phyloP scores from a whole-genome alignment of 352 stramenopile genomes.

The Pythium apleroticum region DNA sequence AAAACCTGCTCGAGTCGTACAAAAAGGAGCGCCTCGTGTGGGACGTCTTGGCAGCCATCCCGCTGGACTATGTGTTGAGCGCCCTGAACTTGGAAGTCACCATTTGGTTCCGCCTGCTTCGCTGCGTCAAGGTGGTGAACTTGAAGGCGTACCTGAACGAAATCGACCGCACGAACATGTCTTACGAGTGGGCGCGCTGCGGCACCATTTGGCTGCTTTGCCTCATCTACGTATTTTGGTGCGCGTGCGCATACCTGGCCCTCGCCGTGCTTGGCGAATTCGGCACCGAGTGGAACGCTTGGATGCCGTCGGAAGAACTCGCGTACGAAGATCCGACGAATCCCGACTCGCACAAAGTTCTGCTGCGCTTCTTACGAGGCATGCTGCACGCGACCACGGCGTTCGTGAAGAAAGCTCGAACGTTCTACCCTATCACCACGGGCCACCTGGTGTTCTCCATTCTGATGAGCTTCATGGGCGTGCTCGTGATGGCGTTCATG shows the following conservation, averaged over 20 bases:
- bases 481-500: constrained; percentile 68
- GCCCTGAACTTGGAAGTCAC: constrained; percentile 10
- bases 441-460: constrained; percentile 48
- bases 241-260: constrained; percentile 26
- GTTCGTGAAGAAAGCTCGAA: constrained; percentile 58
- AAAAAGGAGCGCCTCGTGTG: constrained; percentile 41
- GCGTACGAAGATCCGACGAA: constrained; percentile 14
- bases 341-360: constrained; percentile 15
- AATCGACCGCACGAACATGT: constrained; percentile 25
- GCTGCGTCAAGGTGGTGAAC: constrained; percentile 58
- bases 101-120: constrained; percentile 44
- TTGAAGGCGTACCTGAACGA: constrained; percentile 43
- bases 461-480: constrained; percentile 47
- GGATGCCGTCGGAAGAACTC: constrained; percentile 17
- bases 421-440: constrained; percentile 32
- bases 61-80: constrained; percentile 41
- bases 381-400: constrained; percentile 56
- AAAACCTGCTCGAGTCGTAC: constrained; percentile 42
- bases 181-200: constrained; percentile 29
- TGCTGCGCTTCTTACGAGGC: constrained; percentile 42
- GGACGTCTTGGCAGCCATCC: constrained; percentile 44
- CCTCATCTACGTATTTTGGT: constrained; percentile 29
- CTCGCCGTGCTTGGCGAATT: constrained; percentile 17
- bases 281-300: constrained; percentile 24
- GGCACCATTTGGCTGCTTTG: constrained; percentile 29